phyloP scores from a whole-genome alignment of 345 rosid genomes.

The Linum trigynum region DNA sequence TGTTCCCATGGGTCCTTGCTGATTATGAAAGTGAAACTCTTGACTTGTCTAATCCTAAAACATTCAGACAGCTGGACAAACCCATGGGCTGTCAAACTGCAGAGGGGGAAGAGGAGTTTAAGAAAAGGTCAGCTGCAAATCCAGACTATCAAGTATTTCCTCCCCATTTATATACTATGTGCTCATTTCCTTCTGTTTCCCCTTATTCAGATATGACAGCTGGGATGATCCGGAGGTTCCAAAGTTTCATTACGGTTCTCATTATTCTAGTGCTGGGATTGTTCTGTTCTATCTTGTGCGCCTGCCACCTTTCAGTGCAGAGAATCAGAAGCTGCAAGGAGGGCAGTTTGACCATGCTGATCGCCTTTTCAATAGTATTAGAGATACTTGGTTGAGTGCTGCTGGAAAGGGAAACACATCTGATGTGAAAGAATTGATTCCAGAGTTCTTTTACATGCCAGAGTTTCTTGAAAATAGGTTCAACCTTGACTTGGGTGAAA shows the following conservation, averaged over 20 bases:
- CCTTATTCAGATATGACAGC: slow-evolving; percentile 73
- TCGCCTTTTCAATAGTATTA: slow-evolving; percentile 83
- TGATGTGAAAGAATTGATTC: slow-evolving; percentile 97
- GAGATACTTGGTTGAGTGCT: slow-evolving; percentile 98
- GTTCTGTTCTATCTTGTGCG: slow-evolving; percentile 98
- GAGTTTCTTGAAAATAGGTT: slow-evolving; percentile 84
- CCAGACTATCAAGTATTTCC: background rate
- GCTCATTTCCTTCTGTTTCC: slow-evolving; percentile 5
- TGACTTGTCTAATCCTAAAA: slow-evolving; percentile 70
- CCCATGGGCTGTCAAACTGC: slow-evolving; percentile 99
- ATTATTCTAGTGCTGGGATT: slow-evolving; percentile 99
- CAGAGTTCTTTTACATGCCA: slow-evolving; percentile 97
- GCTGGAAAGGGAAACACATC: slow-evolving; percentile 97
- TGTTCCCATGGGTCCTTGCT: slow-evolving; percentile 98
- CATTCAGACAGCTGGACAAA: slow-evolving; percentile 88
- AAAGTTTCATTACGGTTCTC: slow-evolving; percentile 98
- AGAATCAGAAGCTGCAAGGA: slow-evolving; percentile 99
- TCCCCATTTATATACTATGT: background rate
- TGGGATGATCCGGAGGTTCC: slow-evolving; percentile 99
- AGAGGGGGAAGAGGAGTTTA: slow-evolving; percentile 95
- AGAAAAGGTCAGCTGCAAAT: slow-evolving; percentile 57
- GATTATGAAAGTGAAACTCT: slow-evolving; percentile 89
- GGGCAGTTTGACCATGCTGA: slow-evolving; percentile 99
- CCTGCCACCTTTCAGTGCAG: slow-evolving; percentile 89
- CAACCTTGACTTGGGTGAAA: slow-evolving; percentile 87